Percentiles rank a stretch among this genome's conserved stretches.
These are phyloP conservation scores for Vitellaria paradoxa DNA, from an alignment of 179 eudicot genomes.

Conservation along the genomic window DNA sequence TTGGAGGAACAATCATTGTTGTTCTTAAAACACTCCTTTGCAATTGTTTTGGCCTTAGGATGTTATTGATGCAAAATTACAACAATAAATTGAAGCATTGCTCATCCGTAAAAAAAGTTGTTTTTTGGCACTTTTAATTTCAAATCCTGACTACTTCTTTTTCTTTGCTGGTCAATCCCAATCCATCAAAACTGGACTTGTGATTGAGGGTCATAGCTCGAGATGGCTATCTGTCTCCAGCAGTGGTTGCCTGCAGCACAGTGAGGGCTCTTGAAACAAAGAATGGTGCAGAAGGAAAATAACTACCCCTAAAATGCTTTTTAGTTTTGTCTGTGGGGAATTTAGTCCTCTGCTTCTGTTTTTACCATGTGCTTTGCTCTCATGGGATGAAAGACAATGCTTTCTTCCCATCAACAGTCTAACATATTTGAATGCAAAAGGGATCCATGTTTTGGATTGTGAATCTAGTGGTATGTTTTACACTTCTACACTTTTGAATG, in stretches of 20 bases:
- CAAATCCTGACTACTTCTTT: not conserved
- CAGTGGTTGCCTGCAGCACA: not conserved
- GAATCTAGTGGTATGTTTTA: not conserved
- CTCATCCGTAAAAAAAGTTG: no score
- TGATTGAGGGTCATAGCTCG: not conserved
- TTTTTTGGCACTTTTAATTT: not conserved
- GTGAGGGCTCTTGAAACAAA: not conserved
- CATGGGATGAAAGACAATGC: not conserved
- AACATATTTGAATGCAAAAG: not conserved
- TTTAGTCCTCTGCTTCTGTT: not conserved
- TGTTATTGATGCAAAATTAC: not conserved
- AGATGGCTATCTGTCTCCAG: not conserved
- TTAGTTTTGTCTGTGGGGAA: not conserved
- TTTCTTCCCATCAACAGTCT: not conserved
- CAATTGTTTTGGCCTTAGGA: not conserved
- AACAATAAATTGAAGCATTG: no score
- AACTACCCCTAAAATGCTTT: constrained; percentile 2
- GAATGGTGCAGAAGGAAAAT: not conserved
- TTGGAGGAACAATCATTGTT: not conserved
- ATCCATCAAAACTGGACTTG: not conserved
- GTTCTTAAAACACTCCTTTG: not conserved
- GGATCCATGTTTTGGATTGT: not conserved
- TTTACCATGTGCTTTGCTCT: not conserved
- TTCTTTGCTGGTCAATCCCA: not conserved
- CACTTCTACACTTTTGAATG: not conserved